These are phyloP conservation scores for Macrocybe sp. DNA, from an alignment of 1,284 basidiomycete genomes.

Conservation along the genomic window DNA sequence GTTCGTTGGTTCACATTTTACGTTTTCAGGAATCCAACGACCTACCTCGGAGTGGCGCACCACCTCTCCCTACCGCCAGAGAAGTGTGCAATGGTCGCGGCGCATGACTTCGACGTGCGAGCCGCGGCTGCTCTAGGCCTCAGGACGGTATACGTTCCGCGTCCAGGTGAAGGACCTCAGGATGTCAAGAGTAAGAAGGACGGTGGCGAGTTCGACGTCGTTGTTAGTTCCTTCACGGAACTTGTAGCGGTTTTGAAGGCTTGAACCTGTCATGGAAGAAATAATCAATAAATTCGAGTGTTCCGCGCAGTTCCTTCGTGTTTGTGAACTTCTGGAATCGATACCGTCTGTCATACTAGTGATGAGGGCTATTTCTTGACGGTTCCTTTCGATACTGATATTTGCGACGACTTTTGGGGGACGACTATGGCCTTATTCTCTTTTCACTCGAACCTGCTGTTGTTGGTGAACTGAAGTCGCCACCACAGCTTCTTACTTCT, in stretches of 20 bases:
- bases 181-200: conserved; percentile 39
- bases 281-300: no score
- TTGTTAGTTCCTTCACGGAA: conserved; percentile 38
- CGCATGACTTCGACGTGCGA: conserved; percentile 53
- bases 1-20: background rate
- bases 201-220: conserved; percentile 46
- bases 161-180: conserved; percentile 31
- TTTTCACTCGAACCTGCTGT: no score
- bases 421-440: no score
- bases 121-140: conserved; percentile 49
- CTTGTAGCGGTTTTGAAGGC: conserved; percentile 13
- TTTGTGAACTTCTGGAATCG: no score
- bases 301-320: no score
- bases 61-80: conserved; percentile 47
- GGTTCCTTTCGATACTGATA: no score
- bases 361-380: no score
- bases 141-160: conserved; percentile 51
- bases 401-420: no score
- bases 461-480: no score
- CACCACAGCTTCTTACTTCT: no score
- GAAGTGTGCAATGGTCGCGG: conserved; percentile 58
- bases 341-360: no score
- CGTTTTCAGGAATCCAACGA: conserved; percentile 39
- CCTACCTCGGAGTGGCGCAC: conserved; percentile 44
- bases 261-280: no score